A percentile compares a stretch with the other conserved stretches of the same genome.
Conservation (phyloP, 2,329 filamentous ascomycete species). For the Aspergillus glaucus region DNA sequence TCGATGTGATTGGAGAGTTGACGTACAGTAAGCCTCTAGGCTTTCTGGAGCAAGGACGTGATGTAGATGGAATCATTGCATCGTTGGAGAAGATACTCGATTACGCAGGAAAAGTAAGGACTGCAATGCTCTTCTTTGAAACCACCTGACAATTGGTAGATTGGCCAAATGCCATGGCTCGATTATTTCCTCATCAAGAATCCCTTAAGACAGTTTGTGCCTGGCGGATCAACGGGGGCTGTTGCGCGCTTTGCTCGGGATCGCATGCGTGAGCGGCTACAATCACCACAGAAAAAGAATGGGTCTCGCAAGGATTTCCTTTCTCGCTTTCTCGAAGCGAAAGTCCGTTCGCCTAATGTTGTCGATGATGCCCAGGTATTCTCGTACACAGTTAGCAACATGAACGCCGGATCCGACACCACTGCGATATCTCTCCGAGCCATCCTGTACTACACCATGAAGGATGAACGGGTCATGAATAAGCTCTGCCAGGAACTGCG, state of each 20-base stretch:
- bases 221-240: constrained; percentile 14
- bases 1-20: constrained; percentile 33
- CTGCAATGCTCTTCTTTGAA: background rate
- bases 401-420: constrained; percentile 31
- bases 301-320: constrained; percentile 19
- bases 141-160: constrained; percentile 3
- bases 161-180: constrained; percentile 32
- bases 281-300: constrained; percentile 50
- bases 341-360: constrained; percentile 14
- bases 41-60: constrained; percentile 26
- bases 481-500: constrained; percentile 39
- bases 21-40: constrained; percentile 30
- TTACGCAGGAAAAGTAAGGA: constrained; percentile 16
- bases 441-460: constrained; percentile 27
- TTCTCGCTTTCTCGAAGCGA: constrained; percentile 24
- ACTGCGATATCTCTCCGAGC: constrained; percentile 27
- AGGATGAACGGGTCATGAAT: constrained; percentile 27
- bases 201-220: constrained; percentile 15
- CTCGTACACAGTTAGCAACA: constrained; percentile 22
- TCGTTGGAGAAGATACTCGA: constrained; percentile 23
- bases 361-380: constrained; percentile 22
- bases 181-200: constrained; percentile 32
- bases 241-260: constrained; percentile 17
- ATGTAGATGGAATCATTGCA: constrained; percentile 28
- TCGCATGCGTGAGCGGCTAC: constrained; percentile 14